Base-by-base conservation (phyloP, 495 filamentous ascomycete species). In the Extremus antarcticus region DNA sequence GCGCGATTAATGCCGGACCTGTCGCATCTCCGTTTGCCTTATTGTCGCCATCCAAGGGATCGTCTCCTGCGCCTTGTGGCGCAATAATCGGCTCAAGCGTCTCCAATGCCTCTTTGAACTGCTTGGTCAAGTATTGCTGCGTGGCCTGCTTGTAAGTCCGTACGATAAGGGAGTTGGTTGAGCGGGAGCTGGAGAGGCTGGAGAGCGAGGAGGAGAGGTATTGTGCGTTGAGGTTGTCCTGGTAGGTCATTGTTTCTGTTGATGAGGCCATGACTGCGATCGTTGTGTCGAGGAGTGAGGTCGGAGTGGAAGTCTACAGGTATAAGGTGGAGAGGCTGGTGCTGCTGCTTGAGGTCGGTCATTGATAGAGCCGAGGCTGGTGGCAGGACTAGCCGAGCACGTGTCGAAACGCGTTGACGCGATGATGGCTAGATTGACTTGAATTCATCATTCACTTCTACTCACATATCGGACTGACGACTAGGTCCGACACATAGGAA, bases 81-180 rank as follows among this genome's bases (percentile, higher is more conserved):
- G 76, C 78, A 53, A 98, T 83, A 54, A 95, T 75, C 1, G 90
- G 88, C 25, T 90, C 74, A 25, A 97, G 77, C 1, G 81, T 85
- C 2, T 82, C 80, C n/a, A 95, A 75, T 0, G 91, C 87, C 70
- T 97, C 92, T 58, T 84, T 83, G 41, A 97, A 74, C 11, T 91
- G 85, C 63, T 91, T 88, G 64, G 94, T 97, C 40, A 98, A 73
- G 70, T 91, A 98, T 7, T 96, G 80, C 56, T 88, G 84, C 11
- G 87, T 89, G 43, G 91, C 86, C 71, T 91, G 87, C 57, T 90
- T 85, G 72, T 95, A 96, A 3, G 86, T 77, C 67, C 89, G 90
- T 47, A 84, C 83, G 58, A 89, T 82, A 58, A 81, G 77, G n/a
- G 74, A 75, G 29, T 79, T 73, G 29, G 72, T 72, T 49, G 76